Evolutionary conservation across 225 moss, liverwort and hornwort species (phyloP), one percentile per base, ranked within the genome.

Genomic region (Marchantia paleacea): DNA sequence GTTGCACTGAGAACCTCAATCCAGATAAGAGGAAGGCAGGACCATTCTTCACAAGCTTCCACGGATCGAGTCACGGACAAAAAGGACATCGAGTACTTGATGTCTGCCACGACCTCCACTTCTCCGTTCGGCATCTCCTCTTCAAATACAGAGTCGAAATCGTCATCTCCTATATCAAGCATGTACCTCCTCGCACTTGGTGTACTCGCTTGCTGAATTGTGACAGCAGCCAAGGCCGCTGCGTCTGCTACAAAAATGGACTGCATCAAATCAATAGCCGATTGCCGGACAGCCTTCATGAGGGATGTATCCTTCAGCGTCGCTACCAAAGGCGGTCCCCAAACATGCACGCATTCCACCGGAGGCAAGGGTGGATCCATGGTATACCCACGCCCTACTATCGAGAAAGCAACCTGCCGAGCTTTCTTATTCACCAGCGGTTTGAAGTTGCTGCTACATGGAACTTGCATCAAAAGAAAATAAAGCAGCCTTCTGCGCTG

Each of bases 341-440:
- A 99, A 80, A 95, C 91, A 86, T 99, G 95, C 55, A 87, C 92
- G 85, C 99, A 99, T 80, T 99, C 99, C 80, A 95, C 89, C 64
- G 99, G 93, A 80, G 99, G 95, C 82, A 91, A 81, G 75, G 99
- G 95, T 84, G 99, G 99, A 84, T 95, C 95, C 91, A 95, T 90
- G 72, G 89, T 91, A 75, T 99, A 99, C 54, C 95, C 99, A 69
- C 92, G 92, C 66, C 82, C 88, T 66, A 99, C 89, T 9, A 95
- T 90, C 81, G 87, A 84, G 82, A 95, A 99, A 26, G 99, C 93
- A 86, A 95, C 95, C 87, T 95, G 93, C 55, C 95, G 92, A 80
- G 99, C 95, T 85, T 94, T 99, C 82, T 90, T 91, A 61, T 89
- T 88, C 89, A 94, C 94, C 25, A 91, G 84, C n/a, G 87, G 82